These are phyloP conservation scores for Biscogniauxia sp. DNA, from an alignment of 2,329 filamentous ascomycete species.

Conservation along the genomic window DNA sequence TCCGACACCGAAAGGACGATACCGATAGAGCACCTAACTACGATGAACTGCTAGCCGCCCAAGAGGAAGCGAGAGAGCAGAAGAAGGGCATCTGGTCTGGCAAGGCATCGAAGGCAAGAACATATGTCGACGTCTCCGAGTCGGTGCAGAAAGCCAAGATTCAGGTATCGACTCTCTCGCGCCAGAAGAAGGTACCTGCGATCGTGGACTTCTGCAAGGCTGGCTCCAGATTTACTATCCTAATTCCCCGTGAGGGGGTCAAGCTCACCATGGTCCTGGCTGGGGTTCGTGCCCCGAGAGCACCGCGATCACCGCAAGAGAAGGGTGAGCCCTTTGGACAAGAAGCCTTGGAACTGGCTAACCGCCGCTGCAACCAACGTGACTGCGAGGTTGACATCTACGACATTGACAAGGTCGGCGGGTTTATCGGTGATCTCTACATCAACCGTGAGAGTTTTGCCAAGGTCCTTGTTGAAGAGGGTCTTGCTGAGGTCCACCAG, in stretches of 20 bases:
- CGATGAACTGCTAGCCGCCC: conserved; percentile 78
- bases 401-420: conserved; percentile 92
- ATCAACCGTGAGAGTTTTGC: conserved; percentile 95
- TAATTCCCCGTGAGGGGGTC: conserved; percentile 88
- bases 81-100: conserved; percentile 94
- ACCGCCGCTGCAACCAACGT: conserved; percentile 83
- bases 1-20: conserved; percentile 92
- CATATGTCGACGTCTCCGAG: conserved; percentile 88
- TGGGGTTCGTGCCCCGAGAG: conserved; percentile 86
- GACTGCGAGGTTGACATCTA: conserved; percentile 96
- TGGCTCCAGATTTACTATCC: conserved; percentile 88
- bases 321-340: conserved; percentile 90
- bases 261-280: conserved; percentile 94
- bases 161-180: conserved; percentile 79
- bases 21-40: conserved; percentile 92
- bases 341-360: conserved; percentile 90
- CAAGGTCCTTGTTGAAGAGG: conserved; percentile 90
- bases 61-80: conserved; percentile 79
- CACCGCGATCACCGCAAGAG: conserved; percentile 73
- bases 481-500: conserved; percentile 84
- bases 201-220: conserved; percentile 97
- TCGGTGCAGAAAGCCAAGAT: conserved; percentile 93
- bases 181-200: conserved; percentile 88
- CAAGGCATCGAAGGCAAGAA: conserved; percentile 79
- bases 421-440: conserved; percentile 93